Evolutionary conservation across 2,329 filamentous ascomycete genomes (phyloP).

Genomic region (Zelopaecilomyces penicillatus): DNA sequence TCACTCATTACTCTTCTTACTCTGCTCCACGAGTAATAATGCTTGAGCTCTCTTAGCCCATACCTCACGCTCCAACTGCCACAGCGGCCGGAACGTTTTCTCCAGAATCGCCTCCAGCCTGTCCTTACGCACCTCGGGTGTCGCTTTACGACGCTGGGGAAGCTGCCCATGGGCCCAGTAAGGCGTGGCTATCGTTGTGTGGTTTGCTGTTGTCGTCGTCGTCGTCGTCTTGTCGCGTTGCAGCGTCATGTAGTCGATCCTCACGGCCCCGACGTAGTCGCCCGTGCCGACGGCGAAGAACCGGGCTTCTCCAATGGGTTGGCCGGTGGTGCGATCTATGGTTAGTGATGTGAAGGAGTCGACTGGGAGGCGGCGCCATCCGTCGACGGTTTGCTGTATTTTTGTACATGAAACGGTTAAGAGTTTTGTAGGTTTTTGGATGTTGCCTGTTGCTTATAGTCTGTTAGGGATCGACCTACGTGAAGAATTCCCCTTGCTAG

Average conservation of each 20-base stretch:
- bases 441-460: too few relatives aligned
- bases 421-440: too few relatives aligned
- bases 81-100: constrained; percentile 50
- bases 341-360: constrained; percentile 15
- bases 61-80: constrained; percentile 57
- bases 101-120: constrained; percentile 33
- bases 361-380: constrained; percentile 15
- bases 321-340: neutral
- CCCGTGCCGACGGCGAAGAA: constrained; percentile 17
- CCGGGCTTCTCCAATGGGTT: constrained; percentile 8
- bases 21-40: neutral
- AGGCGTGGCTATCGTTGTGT: neutral
- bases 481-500: too few relatives aligned
- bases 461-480: too few relatives aligned
- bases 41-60: constrained; percentile 39
- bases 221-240: neutral
- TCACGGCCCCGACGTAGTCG: constrained; percentile 12
- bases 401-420: neutral
- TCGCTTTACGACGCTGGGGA: constrained; percentile 34
- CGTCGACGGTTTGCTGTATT: constrained; percentile 17
- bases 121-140: constrained; percentile 1
- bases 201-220: neutral
- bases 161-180: constrained; percentile 9
- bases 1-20: neutral
- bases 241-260: constrained; percentile 7